Evolutionary conservation across 768 basidiomycete genomes (phyloP).

Genomic region (Omphalotus guepiniiformis): DNA sequence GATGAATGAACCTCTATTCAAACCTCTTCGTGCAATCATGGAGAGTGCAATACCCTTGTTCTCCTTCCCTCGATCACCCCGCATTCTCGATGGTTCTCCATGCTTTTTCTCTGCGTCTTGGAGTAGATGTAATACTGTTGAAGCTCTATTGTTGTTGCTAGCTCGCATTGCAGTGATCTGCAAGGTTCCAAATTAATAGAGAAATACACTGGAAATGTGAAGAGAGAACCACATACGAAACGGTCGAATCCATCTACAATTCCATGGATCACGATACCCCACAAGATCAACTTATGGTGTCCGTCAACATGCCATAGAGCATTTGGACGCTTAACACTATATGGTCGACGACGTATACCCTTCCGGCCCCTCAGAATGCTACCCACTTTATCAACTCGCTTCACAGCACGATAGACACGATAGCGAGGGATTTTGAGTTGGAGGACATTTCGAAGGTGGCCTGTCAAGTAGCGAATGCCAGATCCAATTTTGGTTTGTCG

Average conservation of each 20-base stretch:
- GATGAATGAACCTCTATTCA: constrained; percentile 26
- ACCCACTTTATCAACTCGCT: constrained; percentile 20
- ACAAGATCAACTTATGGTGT: constrained; percentile 23
- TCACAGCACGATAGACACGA: constrained; percentile 13
- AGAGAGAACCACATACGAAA: constrained; percentile 13
- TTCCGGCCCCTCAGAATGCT: constrained; percentile 13
- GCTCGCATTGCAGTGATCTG: constrained; percentile 24
- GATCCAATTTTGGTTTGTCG: constrained; percentile 16
- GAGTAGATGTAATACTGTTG: constrained; percentile 24
- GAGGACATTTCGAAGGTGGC: constrained; percentile 14
- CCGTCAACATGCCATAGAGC: constrained; percentile 22
- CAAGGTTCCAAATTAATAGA: not conserved
- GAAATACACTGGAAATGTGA: too few species aligned
- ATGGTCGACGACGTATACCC: constrained; percentile 11
- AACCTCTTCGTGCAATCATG: constrained; percentile 30
- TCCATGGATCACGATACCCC: constrained; percentile 27
- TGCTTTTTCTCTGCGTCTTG: constrained; percentile 16
- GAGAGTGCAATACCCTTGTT: constrained; percentile 27
- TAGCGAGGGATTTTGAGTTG: constrained; percentile 17
- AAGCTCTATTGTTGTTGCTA: constrained; percentile 23
- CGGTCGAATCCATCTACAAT: constrained; percentile 26
- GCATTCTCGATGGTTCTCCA: constrained; percentile 25
- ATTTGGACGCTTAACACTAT: constrained; percentile 19
- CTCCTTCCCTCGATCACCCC: constrained; percentile 31
- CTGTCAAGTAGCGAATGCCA: constrained; percentile 20